Evolutionary conservation across 441 rosid species (phyloP), one percentile per base, ranked within the genome.

Genomic region (Gossypium schwendimanii): DNA sequence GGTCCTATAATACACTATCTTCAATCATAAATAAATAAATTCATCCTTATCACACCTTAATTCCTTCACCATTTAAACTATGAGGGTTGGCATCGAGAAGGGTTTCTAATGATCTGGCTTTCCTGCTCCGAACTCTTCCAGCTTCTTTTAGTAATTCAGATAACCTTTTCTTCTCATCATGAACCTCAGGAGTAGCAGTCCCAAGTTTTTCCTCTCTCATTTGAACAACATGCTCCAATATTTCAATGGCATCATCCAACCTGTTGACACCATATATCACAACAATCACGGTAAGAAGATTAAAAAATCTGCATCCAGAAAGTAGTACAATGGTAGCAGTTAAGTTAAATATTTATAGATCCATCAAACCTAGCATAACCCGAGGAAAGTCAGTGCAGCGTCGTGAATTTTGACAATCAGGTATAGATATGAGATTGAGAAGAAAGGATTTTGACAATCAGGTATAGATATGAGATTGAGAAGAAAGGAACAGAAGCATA

Each of bases 141-240:
- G 89, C 87, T 77, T 94, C 98, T 80, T 89, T 90, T 85, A 94
- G 65, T 47, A 94, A 78, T 74, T 85, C 91, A 1, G 81, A 85
- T 82, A 94, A 72, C 81, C 98, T 87, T 80, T 70, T 85, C 88
- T 89, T 94, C 91, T 90, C 98, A 57, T 94, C 63, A 14, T 28
- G 26, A 11, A 59, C 63, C 63, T 59, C 63, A 2, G 39, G 63
- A 59, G 28, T 59, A 12, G 39, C 63, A 12, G 63, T 59, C 63
- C 63, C 63, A 5, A 59, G 39, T 26, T 59, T 59, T 26, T 59
- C 63, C 39, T 59, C 63, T n/a, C 63, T 59, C 39, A 26, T 59
- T 17, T 12, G 39, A 6, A 59, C 63, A 26, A 59, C 39, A 26
- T 59, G 28, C 39, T 59, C 63, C 39, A 59, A 14, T 23, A 26